Percentiles rank a stretch among this genome's conserved stretches.
These are phyloP conservation scores for Carallia brachiata DNA, from an alignment of 345 rosid genomes.

Conservation along the genomic window DNA sequence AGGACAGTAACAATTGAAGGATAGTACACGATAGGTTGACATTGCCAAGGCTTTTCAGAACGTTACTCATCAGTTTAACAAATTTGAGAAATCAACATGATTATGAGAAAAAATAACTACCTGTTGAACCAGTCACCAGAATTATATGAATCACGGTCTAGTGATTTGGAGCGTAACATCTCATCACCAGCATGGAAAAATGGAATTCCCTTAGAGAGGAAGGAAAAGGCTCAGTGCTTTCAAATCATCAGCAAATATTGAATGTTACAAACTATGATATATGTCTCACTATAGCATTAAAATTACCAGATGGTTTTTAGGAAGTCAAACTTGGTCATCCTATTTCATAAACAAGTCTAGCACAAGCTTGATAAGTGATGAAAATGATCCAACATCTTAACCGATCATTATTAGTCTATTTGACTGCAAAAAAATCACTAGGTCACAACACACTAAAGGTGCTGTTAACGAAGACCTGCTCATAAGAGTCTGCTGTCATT, in stretches of 20 bases:
- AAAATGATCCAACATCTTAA: no score
- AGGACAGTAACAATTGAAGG: not conserved
- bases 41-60: not conserved
- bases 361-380: no score
- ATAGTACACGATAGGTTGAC: not conserved
- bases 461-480: not conserved
- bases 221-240: not conserved
- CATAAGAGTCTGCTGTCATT: not conserved
- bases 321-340: no score
- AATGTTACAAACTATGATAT: not conserved
- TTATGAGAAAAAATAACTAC: constrained; percentile 34
- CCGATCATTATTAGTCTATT: no score
- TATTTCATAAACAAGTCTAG: no score
- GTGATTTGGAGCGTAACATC: constrained; percentile 90
- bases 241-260: not conserved
- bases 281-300: no score
- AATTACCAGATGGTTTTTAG: no score
- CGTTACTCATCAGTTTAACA: not conserved
- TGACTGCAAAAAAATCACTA: not conserved
- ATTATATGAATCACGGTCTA: constrained; percentile 96
- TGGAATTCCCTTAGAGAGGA: constrained; percentile 67
- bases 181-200: constrained; percentile 96
- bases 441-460: not conserved
- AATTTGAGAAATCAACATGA: constrained; percentile 1
- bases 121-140: constrained; percentile 99